phyloP scores from a whole-genome alignment of 202 grass and related monocot species.

The Schoenoplectus triqueter region DNA sequence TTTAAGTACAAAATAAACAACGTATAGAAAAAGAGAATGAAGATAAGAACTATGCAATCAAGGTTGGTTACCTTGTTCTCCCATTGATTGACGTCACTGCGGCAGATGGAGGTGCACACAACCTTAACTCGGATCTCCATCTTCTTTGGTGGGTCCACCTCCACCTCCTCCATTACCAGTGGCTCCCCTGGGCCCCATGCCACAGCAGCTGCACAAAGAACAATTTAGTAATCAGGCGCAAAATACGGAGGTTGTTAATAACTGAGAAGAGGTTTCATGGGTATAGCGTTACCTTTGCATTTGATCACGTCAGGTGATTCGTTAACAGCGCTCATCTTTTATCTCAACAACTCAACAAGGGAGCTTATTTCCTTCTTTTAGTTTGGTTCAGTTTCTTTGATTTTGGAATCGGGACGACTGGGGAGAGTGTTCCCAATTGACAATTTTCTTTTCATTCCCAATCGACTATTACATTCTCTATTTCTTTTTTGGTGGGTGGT shows the following conservation, averaged over 20 bases:
- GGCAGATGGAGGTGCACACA: conserved; percentile 93
- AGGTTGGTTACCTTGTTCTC: conserved; percentile 60
- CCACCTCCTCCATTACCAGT: conserved; percentile 89
- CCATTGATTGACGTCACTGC: conserved; percentile 91
- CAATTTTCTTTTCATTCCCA: background rate
- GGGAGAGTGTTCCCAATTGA: background rate
- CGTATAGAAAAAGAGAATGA: background rate
- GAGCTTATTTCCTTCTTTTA: background rate
- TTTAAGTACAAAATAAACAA: background rate
- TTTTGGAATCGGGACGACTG: background rate
- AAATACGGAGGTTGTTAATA: background rate
- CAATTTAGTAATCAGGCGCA: background rate
- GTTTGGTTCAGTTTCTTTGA: background rate
- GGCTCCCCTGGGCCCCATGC: conserved; percentile 80
- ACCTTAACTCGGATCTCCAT: conserved; percentile 94
- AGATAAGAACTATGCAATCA: background rate
- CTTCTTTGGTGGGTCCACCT: conserved; percentile 72
- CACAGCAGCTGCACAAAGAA: conserved; percentile 64
- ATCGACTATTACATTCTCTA: background rate
- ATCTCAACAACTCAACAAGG: background rate
- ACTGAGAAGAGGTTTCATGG: background rate
- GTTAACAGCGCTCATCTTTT: background rate
- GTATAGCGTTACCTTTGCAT: conserved; percentile 40
- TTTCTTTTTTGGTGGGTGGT: background rate
- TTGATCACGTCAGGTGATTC: conserved; percentile 19